Evolutionary conservation across 176 grass and related monocot species (phyloP).

Genomic region (Eleusine coracana): DNA sequence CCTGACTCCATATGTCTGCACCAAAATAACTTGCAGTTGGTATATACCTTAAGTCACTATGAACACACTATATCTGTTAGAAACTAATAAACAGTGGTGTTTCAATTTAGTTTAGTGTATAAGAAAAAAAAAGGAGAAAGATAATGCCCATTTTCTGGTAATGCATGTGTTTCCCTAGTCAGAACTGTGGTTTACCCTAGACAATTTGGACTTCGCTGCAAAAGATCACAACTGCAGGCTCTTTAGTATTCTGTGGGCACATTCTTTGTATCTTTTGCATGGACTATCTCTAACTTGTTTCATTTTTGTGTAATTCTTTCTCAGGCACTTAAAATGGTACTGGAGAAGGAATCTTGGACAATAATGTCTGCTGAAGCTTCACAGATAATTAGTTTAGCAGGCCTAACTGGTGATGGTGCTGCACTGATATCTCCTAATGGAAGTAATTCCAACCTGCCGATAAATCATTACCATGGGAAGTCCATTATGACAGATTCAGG

Average conservation of each 20-base stretch:
- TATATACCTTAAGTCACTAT: conserved; percentile 13
- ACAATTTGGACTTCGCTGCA: not conserved
- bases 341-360: conserved; percentile 93
- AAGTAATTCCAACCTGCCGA: conserved; percentile 49
- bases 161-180: conserved; percentile 26
- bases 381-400: conserved; percentile 89
- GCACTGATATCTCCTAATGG: conserved; percentile 64
- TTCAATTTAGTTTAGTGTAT: conserved; percentile 16
- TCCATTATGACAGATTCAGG: conserved; percentile 44
- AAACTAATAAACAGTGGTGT: not conserved
- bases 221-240: not conserved
- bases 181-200: conserved; percentile 8
- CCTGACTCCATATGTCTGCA: not conserved
- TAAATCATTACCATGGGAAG: conserved; percentile 53
- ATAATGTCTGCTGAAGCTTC: conserved; percentile 80
- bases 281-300: conserved; percentile 17
- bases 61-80: conserved; percentile 12
- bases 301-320: conserved; percentile 28
- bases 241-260: not conserved
- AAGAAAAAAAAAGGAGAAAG: not conserved
- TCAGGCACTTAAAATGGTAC: conserved; percentile 96
- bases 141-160: conserved; percentile 15
- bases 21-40: conserved; percentile 20
- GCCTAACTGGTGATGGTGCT: conserved; percentile 93
- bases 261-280: conserved; percentile 22